A percentile compares a stretch with the other conserved stretches of the same genome.
Conservation (phyloP, 129 eudicot genomes). For the Lonicera japonica region DNA sequence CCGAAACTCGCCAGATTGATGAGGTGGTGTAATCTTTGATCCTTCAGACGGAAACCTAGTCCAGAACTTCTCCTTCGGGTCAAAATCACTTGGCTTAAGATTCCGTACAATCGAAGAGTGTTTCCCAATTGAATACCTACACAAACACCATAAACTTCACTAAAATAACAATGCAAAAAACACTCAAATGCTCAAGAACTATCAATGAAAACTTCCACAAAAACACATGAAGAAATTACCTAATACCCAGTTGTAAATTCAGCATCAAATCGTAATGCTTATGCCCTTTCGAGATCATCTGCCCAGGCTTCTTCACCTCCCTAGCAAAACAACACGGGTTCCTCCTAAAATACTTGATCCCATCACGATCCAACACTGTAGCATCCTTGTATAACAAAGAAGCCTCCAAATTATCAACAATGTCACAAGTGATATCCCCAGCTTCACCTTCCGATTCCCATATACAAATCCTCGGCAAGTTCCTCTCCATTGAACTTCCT, state of each 20-base stretch:
- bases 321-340: slow-evolving; percentile 33
- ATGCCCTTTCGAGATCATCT: slow-evolving; percentile 49
- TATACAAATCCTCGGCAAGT: slow-evolving; percentile 70
- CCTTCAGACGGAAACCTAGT: slow-evolving; percentile 62
- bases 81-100: slow-evolving; percentile 54
- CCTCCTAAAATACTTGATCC: slow-evolving; percentile 25
- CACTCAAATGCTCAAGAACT: neutral
- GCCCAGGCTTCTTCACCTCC: slow-evolving; percentile 55
- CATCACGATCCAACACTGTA: slow-evolving; percentile 28
- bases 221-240: slow-evolving; percentile 19
- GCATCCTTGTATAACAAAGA: slow-evolving; percentile 73
- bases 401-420: slow-evolving; percentile 83
- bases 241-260: slow-evolving; percentile 59
- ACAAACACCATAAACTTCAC: neutral
- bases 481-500: slow-evolving; percentile 31
- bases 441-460: slow-evolving; percentile 99
- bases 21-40: slow-evolving; percentile 55
- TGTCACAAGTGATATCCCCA: slow-evolving; percentile 94
- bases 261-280: slow-evolving; percentile 59
- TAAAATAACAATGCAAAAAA: neutral
- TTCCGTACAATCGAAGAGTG: slow-evolving; percentile 28
- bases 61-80: slow-evolving; percentile 62
- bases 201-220: neutral
- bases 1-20: slow-evolving; percentile 50
- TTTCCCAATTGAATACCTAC: slow-evolving; percentile 55